These are phyloP conservation scores for Aegle marmelos DNA, from an alignment of 345 rosid genomes.

Conservation along the genomic window DNA sequence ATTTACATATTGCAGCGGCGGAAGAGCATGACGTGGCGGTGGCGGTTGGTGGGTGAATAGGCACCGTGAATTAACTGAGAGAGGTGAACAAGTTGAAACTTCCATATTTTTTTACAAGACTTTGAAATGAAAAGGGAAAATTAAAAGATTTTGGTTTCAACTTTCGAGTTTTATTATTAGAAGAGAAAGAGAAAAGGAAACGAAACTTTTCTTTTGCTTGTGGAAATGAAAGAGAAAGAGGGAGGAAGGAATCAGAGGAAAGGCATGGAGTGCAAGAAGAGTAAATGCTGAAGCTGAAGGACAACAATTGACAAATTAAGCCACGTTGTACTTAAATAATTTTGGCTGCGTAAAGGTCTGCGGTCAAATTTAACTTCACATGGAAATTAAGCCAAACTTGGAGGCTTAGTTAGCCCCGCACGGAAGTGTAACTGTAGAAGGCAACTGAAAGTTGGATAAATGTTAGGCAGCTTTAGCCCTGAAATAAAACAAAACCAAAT, in stretches of 20 bases:
- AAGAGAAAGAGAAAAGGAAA: conserved; percentile 4
- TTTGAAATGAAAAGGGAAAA: not conserved
- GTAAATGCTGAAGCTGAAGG: not conserved
- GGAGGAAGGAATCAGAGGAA: conserved; percentile 37
- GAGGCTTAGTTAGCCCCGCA: conserved; percentile 18
- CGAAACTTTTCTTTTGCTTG: conserved; percentile 12
- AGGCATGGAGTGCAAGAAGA: conserved; percentile 16
- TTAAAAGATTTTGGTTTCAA: not conserved
- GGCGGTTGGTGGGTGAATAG: conserved; percentile 11
- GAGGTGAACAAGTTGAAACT: conserved; percentile 53
- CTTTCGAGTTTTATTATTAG: not conserved
- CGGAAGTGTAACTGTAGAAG: conserved; percentile 12
- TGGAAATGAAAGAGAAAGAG: conserved; percentile 3
- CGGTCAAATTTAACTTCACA: not conserved
- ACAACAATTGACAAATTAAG: not conserved
- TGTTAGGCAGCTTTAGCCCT: not conserved
- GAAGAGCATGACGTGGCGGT: conserved; percentile 17
- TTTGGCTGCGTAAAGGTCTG: not conserved
- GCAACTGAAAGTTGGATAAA: not conserved
- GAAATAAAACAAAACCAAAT: too few species aligned
- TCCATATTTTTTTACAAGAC: conserved; percentile 33
- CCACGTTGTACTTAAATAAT: not conserved
- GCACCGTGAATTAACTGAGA: conserved; percentile 49
- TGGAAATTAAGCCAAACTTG: not conserved
- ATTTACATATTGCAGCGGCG: conserved; percentile 24